Base-by-base conservation (phyloP, 2,329 filamentous ascomycete genomes). In the Teratosphaeria gauchensis region DNA sequence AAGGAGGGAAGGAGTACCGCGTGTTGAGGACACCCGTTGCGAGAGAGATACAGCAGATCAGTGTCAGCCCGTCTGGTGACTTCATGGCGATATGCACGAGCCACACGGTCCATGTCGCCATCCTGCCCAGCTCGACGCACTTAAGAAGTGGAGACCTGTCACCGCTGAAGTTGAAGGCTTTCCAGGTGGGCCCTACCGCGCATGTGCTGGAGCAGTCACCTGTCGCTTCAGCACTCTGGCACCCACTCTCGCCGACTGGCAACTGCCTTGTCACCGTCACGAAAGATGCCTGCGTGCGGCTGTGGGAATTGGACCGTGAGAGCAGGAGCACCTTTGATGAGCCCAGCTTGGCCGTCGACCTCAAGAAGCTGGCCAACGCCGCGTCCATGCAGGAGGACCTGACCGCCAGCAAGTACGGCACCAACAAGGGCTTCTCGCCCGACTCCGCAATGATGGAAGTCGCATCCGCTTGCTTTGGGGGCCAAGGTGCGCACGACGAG, bases 401-500 rank as follows among this genome's bases (percentile, higher is more conserved):
- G 69, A 80, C 84, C 33, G 89, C 90, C 5, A 89, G 89, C 0
- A 83, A 82, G 21, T 86, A 86, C 62, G 83, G 86, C 7, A 87
- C 84, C 51, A 90, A 85, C 71, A 90, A 88, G 65, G 87, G 85
- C 9, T 97, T 95, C 68, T 96, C 91, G 4, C 88, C 91, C 0
- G 92, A 97, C 71, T 84, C 84, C 1, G 86, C 95, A 60, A 92
- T 97, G 71, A 95, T 99, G 87, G 89, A 96, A 69, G 90, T 95
- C 24, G 90, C 91, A 3, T 87, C 92, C 1, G 91, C 92, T 55
- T 89, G 86, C 71, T 99, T 99, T 75, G 92, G 91, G 14, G 91
- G 91, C 30, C 77, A 72, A 55, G 82, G 81, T 9, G 76, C 73
- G 58, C 78, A 81, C 57, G 81, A 80, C 42, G 82, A 85, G 63